These are phyloP conservation scores for Apiospora saccharicola DNA, from an alignment of 2,329 filamentous ascomycete genomes.

Conservation along the genomic window DNA sequence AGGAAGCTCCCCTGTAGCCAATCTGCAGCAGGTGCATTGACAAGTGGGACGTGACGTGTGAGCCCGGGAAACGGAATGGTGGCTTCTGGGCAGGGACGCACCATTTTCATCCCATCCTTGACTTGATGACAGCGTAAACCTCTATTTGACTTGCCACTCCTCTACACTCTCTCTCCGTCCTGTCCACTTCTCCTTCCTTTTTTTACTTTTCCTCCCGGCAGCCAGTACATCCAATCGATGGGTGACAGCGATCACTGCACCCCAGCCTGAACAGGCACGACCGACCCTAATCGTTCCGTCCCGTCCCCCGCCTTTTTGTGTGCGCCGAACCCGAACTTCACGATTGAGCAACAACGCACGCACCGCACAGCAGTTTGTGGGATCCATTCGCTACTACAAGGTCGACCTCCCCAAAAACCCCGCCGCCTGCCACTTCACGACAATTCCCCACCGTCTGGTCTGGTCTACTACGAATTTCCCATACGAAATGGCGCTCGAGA, in stretches of 20 bases:
- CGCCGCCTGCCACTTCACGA: conserved; percentile 16
- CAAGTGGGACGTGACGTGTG: conserved; percentile 5
- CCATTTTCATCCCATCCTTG: conserved; percentile 10
- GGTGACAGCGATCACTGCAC: conserved; percentile 14
- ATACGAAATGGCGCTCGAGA: conserved; percentile 36
- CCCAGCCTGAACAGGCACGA: conserved; percentile 21
- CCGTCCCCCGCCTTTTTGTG: conserved; percentile 20
- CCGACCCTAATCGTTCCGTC: background rate
- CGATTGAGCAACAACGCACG: background rate
- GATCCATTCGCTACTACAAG: conserved; percentile 13
- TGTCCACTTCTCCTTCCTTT: background rate
- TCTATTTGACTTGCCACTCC: background rate
- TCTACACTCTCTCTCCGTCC: background rate
- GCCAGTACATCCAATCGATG: background rate
- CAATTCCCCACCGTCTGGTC: conserved; percentile 32
- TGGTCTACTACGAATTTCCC: conserved; percentile 21
- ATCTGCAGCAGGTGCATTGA: conserved; percentile 2
- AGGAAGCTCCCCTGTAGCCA: background rate
- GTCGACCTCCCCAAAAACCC: background rate
- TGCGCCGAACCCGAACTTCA: background rate
- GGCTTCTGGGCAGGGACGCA: conserved; percentile 3
- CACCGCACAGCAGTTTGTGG: background rate
- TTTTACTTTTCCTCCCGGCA: background rate
- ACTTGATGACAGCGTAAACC: conserved; percentile 18
- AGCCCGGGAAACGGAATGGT: background rate